Percentiles rank a stretch among this genome's conserved stretches.
phyloP scores from a whole-genome alignment of 2,329 filamentous ascomycete species.

The Curvularia spicifera region DNA sequence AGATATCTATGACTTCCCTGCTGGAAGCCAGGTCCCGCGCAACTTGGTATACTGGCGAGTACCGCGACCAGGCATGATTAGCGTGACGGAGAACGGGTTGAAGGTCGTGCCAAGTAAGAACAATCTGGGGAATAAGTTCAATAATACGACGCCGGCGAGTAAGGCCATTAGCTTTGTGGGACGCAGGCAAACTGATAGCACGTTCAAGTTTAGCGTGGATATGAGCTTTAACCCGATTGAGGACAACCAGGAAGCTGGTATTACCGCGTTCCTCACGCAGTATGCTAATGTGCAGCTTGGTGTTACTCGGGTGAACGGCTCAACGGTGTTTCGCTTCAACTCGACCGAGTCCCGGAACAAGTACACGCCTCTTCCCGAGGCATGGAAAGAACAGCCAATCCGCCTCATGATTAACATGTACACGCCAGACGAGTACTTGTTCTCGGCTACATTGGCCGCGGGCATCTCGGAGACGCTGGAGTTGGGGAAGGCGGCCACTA shows the following conservation, averaged over 20 bases:
- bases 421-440: conserved; percentile 7
- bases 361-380: conserved; percentile 48
- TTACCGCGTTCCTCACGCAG: conserved; percentile 61
- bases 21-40: conserved; percentile 53
- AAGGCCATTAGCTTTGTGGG: conserved; percentile 60
- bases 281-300: conserved; percentile 59
- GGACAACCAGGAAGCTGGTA: conserved; percentile 58
- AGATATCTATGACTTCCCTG: conserved; percentile 56
- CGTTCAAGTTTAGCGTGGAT: conserved; percentile 60
- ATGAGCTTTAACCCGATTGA: conserved; percentile 44
- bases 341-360: conserved; percentile 43
- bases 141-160: conserved; percentile 52
- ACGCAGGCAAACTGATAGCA: conserved; percentile 59
- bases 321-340: conserved; percentile 53
- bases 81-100: conserved; percentile 17
- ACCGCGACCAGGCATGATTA: conserved; percentile 4
- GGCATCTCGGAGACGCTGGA: neutral
- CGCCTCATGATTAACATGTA: conserved; percentile 25
- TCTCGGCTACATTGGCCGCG: conserved; percentile 1
- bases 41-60: conserved; percentile 62
- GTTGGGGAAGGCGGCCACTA: conserved; percentile 18
- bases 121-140: conserved; percentile 60
- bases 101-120: conserved; percentile 54
- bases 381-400: conserved; percentile 47
- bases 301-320: conserved; percentile 24